phyloP scores from a whole-genome alignment of 2,329 filamentous ascomycete species.

The Botrytis fabae region DNA sequence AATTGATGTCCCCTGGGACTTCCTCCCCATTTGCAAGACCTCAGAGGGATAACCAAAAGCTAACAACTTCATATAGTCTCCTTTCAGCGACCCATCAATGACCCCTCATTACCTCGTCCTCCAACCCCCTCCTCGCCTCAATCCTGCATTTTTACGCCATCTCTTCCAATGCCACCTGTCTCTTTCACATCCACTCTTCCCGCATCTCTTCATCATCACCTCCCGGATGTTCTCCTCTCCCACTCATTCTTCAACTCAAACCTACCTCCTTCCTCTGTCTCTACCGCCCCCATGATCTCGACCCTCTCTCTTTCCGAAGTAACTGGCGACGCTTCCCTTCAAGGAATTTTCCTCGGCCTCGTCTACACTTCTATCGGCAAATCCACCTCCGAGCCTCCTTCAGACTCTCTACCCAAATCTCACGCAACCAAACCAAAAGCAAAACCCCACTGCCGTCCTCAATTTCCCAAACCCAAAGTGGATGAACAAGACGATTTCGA shows the following conservation, averaged over 20 bases:
- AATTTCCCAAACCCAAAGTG: neutral
- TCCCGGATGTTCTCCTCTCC: conserved; percentile 12
- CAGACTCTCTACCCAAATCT: neutral
- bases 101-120: neutral
- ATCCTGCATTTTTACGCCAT: conserved; percentile 20
- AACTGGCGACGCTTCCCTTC: conserved; percentile 2
- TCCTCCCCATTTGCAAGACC: neutral
- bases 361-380: conserved; percentile 6
- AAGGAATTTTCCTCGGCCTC: conserved; percentile 21
- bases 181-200: conserved; percentile 8
- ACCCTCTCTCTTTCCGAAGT: conserved; percentile 18
- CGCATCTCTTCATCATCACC: conserved; percentile 11
- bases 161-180: conserved; percentile 14
- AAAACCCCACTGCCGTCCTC: neutral
- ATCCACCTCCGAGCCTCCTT: neutral
- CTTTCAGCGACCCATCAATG: neutral
- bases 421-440: neutral
- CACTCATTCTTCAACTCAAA: conserved; percentile 8
- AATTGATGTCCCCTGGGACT: neutral
- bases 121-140: neutral
- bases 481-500: neutral
- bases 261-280: neutral
- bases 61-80: neutral
- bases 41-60: neutral
- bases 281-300: neutral